Base-by-base conservation (phyloP, 331 rosid species). In the Ulmus americana region DNA sequence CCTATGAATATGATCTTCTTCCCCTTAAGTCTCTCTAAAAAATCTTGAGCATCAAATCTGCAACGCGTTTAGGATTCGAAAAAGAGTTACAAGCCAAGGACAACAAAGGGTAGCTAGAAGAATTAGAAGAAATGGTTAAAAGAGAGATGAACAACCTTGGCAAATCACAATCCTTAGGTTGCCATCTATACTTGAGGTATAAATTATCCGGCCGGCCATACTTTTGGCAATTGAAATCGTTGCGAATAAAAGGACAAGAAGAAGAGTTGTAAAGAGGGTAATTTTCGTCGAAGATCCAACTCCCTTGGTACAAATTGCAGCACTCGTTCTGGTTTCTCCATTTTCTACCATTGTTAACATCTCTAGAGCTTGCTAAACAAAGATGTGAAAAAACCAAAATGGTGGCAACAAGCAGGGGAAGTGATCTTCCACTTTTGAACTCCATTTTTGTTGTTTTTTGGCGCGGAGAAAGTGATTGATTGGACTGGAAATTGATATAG, bases 1-100 rank as follows among this genome's bases (percentile, higher is more conserved):
- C 95, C 97, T 1, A 88, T 7, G 13, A 84, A 88, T 90, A 88
- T 79, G 6, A 90, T 82, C 55, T 84, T 51, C 77, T 90, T 88
- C 15, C 82, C 84, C 59, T 57, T 77, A 1, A 71, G 55, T 64
- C 74, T 70, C 53, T 45, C 56, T 61, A 90, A 55, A 45, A 88
- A 84, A 15, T 46, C 64, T 55, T 60, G 43, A 47, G 79, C 91
- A 42, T 75, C 78, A 69, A 88, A 83, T 63, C 91, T 85, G 73
- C 61, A 38, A n/a, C 7, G 22, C 7, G 52, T 49, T 7, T 8
- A 46, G 51, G n/a, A 46, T 3, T 46, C 5, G 46, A 22, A n/a
- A 22, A 14, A 13, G 0, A 54, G 43, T 6, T 1, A 73, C 40
- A 10, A 42, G 15, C 1, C 42, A 48, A 5, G 1, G 38, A 6